A percentile compares a stretch with the other conserved stretches of the same genome.
phyloP scores from a whole-genome alignment of 148 eudicot species.

The Drosera capensis region DNA sequence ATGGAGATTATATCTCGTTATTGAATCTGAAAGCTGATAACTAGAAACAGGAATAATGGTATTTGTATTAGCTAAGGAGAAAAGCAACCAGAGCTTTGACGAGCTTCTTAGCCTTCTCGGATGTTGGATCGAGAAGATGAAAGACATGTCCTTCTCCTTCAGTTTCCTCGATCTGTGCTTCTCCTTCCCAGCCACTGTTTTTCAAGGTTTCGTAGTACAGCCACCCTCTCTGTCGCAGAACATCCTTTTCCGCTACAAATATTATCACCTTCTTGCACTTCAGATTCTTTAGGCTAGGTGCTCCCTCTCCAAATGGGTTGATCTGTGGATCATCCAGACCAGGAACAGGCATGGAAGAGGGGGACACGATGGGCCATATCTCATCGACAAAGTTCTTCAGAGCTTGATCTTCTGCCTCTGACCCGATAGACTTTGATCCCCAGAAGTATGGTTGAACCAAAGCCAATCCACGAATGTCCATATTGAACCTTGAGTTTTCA shows the following conservation, averaged over 20 bases:
- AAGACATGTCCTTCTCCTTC: slow-evolving; percentile 21
- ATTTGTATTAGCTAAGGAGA: no score
- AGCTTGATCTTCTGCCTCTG: background rate
- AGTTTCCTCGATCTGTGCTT: slow-evolving; percentile 13
- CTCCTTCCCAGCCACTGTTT: slow-evolving; percentile 24
- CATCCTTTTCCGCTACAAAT: slow-evolving; percentile 18
- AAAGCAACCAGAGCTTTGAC: no score
- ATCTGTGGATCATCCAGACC: slow-evolving; percentile 20
- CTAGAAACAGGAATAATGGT: no score
- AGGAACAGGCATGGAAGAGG: background rate
- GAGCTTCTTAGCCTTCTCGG: slow-evolving; percentile 9
- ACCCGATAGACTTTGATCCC: background rate
- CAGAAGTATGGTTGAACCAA: background rate
- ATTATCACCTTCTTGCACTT: slow-evolving; percentile 17
- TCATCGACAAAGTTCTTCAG: background rate
- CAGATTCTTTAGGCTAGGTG: slow-evolving; percentile 5
- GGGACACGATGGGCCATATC: slow-evolving; percentile 10
- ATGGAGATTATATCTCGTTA: no score
- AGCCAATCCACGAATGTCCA: background rate
- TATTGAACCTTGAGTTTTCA: background rate
- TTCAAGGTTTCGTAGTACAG: slow-evolving; percentile 13
- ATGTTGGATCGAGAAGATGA: slow-evolving; percentile 4
- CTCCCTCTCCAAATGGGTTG: slow-evolving; percentile 13
- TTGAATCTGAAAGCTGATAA: no score
- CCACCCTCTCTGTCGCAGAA: slow-evolving; percentile 11